Evolutionary conservation across 169 alveolate genomes (phyloP), one percentile per base, ranked within the genome.

Genomic region (Plasmodium billcollinsi): DNA sequence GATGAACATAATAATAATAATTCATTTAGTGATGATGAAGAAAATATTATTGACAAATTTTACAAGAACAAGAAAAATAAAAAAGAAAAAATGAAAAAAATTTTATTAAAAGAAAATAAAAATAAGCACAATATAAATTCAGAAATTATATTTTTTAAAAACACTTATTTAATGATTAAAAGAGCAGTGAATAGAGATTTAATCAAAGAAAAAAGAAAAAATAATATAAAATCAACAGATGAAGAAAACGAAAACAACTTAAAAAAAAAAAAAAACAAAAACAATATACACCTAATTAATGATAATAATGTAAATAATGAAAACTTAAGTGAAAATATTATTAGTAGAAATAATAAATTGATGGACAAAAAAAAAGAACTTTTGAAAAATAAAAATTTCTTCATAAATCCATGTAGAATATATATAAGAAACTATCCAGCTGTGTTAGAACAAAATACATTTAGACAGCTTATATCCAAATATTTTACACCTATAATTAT

Each of bases 401-500:
- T 86, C 20, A 86, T 86, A 59, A 86, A 86, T 45, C 92, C 92
- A 18, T 72, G 92, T 54, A 70, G 92, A 86, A 71, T 86, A 21
- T 86, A 86, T 67, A 66, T 86, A 50, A 56, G 92, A 29, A 86
- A 86, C 15, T 86, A 86, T 72, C 92, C 92, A 3, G 54, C 66
- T 47, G 21, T 45, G n/a, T 71, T 86, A 39, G 78, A 70, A 58
- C 86, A 86, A 33, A 86, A 86, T 49, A 21, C 9, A 18, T 86
- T 86, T 63, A 72, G 92, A 12, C 75, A 62, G 61, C 75, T 86
- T 45, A 50, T 86, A 50, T 20, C 72, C 43, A 86, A 72, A 71
- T 47, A 86, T 73, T 86, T 86, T 52, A 86, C 92, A 9, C 92
- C 88, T 18, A 72, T 86, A 86, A 24, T 86, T 86, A 86, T 86